Conservation (phyloP, 495 filamentous ascomycete genomes). For the Xylaria grammica region DNA sequence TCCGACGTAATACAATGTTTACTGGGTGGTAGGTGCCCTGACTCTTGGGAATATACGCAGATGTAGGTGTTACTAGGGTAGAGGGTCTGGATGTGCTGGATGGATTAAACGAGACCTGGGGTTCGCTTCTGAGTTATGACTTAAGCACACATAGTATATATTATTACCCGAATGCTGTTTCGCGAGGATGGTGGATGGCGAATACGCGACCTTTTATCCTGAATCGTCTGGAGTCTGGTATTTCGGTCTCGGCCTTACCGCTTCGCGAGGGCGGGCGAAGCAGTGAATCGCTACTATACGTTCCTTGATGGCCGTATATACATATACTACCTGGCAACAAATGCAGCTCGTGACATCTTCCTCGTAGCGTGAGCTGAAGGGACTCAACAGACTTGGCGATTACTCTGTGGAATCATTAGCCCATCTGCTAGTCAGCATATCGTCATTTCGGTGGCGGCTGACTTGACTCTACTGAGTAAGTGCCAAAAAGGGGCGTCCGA, state of each 20-base stretch:
- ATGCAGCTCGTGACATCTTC: not conserved
- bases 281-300: not conserved
- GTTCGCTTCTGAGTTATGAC: too few relatives aligned
- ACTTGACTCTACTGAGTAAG: not conserved
- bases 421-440: constrained; percentile 14
- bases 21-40: not conserved
- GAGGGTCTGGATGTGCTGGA: not conserved
- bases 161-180: too few relatives aligned
- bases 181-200: too few relatives aligned
- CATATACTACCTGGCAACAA: too few relatives aligned
- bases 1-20: not conserved
- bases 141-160: too few relatives aligned
- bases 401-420: constrained; percentile 9
- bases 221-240: too few relatives aligned
- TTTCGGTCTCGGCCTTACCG: too few relatives aligned
- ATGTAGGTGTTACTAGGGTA: not conserved
- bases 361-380: not conserved
- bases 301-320: too few relatives aligned
- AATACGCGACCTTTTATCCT: too few relatives aligned
- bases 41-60: not conserved
- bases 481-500: not conserved
- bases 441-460: constrained; percentile 11
- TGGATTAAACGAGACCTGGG: not conserved
- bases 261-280: not conserved
- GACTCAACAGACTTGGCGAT: constrained; percentile 13